Conservation (phyloP, 176 grass and related monocot genomes). For the Pharus latifolius region DNA sequence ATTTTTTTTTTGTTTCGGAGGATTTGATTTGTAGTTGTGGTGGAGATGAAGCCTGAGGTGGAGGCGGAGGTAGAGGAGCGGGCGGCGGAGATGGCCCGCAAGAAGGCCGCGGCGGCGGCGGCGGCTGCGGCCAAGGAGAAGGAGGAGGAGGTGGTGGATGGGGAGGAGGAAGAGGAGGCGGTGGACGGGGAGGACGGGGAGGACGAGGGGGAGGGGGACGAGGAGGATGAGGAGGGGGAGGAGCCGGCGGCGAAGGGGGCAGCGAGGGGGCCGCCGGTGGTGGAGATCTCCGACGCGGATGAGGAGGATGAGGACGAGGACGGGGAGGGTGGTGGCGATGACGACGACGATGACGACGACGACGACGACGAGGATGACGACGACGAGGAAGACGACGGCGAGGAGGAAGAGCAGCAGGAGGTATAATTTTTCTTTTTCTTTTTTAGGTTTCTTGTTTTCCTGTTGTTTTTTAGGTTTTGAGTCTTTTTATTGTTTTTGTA, state of each 20-base stretch:
- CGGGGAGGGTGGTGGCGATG: neutral
- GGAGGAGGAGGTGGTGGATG: neutral
- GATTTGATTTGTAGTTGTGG: neutral
- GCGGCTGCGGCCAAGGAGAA: slow-evolving; percentile 8
- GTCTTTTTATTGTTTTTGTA: too few relatives aligned
- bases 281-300: neutral
- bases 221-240: slow-evolving; percentile 6
- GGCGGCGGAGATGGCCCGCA: slow-evolving; percentile 18
- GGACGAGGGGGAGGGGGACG: neutral
- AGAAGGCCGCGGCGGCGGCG: slow-evolving; percentile 15
- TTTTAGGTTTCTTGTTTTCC: neutral
- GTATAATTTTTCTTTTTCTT: slow-evolving; percentile 13
- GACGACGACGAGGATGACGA: slow-evolving; percentile 10
- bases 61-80: slow-evolving; percentile 29
- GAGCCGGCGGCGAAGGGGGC: neutral
- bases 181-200: neutral
- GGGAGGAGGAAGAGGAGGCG: slow-evolving; percentile 7
- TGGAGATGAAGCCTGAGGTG: slow-evolving; percentile 32
- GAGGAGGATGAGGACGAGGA: neutral
- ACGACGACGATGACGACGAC: slow-evolving; percentile 15
- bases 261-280: slow-evolving; percentile 1
- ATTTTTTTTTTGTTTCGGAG: neutral
- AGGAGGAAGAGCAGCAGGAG: slow-evolving; percentile 19
- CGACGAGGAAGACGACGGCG: neutral
- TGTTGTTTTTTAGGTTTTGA: neutral